Conservation (phyloP, 257 asterid species). For the Salvia miltiorrhiza region DNA sequence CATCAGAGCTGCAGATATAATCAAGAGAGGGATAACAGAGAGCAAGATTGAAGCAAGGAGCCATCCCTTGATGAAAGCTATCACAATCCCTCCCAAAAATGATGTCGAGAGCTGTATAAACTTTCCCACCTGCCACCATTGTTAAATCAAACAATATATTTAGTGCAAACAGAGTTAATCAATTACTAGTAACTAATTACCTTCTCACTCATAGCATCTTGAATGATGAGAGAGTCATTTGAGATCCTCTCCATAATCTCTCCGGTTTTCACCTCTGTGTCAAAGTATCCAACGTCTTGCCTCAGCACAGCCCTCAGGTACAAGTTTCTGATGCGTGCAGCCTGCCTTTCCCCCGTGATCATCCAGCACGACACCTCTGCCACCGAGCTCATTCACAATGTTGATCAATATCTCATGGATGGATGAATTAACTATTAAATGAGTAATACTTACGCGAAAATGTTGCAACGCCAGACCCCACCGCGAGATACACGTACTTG, state of each 20-base stretch:
- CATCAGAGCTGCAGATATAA: slow-evolving; percentile 45
- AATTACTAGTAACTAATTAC: too few relatives aligned
- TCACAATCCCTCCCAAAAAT: slow-evolving; percentile 50
- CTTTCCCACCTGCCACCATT: slow-evolving; percentile 45
- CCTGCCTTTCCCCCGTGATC: slow-evolving; percentile 69
- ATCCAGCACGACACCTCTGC: slow-evolving; percentile 72
- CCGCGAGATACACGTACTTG: slow-evolving; percentile 51
- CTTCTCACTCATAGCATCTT: slow-evolving; percentile 72
- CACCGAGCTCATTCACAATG: too few relatives aligned
- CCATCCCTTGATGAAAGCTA: slow-evolving; percentile 57
- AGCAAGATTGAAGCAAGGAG: slow-evolving; percentile 52
- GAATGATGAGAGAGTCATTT: slow-evolving; percentile 42
- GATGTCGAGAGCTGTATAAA: slow-evolving; percentile 48
- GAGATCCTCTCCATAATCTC: slow-evolving; percentile 52
- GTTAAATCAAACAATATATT: background rate
- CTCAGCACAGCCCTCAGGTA: slow-evolving; percentile 45
- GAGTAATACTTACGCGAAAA: slow-evolving; percentile 39
- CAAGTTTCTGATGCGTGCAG: slow-evolving; percentile 49
- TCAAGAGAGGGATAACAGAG: slow-evolving; percentile 51
- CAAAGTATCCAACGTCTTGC: slow-evolving; percentile 61
- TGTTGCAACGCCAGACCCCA: slow-evolving; percentile 49
- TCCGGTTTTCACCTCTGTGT: slow-evolving; percentile 54
- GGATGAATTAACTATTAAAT: too few relatives aligned
- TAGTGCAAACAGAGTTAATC: too few relatives aligned
- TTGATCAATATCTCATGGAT: too few relatives aligned